Base-by-base conservation (phyloP, 1,284 basidiomycete species). In the Paramarasmius palmivorus region DNA sequence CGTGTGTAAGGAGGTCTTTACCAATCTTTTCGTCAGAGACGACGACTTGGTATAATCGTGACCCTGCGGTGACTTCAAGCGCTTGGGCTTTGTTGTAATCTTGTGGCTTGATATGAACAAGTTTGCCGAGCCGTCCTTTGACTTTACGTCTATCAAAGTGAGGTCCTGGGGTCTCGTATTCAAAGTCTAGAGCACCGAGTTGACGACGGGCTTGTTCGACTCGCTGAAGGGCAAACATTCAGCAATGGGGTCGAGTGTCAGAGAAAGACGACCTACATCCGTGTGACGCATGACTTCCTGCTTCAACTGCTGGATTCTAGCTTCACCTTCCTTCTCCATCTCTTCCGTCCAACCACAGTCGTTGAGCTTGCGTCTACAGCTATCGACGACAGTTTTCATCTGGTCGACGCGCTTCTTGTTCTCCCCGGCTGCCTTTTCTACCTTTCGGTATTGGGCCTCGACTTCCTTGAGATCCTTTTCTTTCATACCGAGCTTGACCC, bases 31-130 rank as follows among this genome's bases (percentile, higher is more conserved):
- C 93, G 67, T 97, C 89, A 62, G 96, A 86, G 19, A 98, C 93
- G 19, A 98, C 91, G 37, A 96, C 90, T 58, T 98, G 95, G 75
- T 93, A 98, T n/a, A 99, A 78, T 59, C 90, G 89, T 1, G 84
- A 88, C 2, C 95, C 95, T 0, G 95, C 95, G 26, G 92, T 88
- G 57, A 98, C 90, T 71, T 99, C 97, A 22, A 99, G 82, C 1
- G 96, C 97, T 0, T 93, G 94, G 1, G 93, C 85, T 57, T 90
- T 91, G 62, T 86, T 76, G 64, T 85, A 86, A 65, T 95, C 84
- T 48, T 80, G 73, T 23, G 82, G 72, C 35, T 86, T 80, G 1
- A 99, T 82, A 0, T 83, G 77, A 59, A 98, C 84, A 19, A 98
- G 81, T 19, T 86, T 87, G 0, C 90, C 94, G n/a, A 95, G 88